A percentile compares a stretch with the other conserved stretches of the same genome.
Evolutionary conservation across 129 eudicot genomes (phyloP).

Genomic region (Daucus carota): DNA sequence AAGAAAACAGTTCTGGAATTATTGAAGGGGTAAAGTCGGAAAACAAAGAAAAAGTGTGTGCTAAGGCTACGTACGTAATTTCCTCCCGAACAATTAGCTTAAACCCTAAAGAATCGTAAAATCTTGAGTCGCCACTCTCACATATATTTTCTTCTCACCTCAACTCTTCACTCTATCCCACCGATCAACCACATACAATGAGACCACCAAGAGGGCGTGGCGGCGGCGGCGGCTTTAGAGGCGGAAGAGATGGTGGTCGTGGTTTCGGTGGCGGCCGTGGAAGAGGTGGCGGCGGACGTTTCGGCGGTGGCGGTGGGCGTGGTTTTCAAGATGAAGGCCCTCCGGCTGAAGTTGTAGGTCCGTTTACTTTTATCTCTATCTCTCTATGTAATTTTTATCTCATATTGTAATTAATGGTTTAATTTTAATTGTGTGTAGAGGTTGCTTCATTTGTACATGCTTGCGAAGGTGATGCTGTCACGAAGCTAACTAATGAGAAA

Average conservation of each 20-base stretch:
- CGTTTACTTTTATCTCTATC: neutral
- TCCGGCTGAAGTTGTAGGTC: conserved; percentile 32
- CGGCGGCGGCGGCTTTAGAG: conserved; percentile 8
- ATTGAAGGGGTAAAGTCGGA: too few species aligned
- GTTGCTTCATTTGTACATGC: conserved; percentile 79
- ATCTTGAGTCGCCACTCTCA: neutral
- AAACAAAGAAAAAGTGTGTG: too few species aligned
- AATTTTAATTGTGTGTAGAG: conserved; percentile 38
- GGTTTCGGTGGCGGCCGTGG: conserved; percentile 6
- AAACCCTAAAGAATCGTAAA: neutral
- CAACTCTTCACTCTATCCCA: neutral
- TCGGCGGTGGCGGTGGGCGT: conserved; percentile 19
- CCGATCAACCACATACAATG: conserved; percentile 6
- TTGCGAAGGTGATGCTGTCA: conserved; percentile 90
- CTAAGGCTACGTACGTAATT: too few species aligned
- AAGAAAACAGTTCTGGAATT: too few species aligned
- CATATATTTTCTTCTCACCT: neutral
- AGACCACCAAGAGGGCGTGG: conserved; percentile 25
- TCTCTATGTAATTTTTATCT: neutral
- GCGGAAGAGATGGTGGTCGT: conserved; percentile 7
- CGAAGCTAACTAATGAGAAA: conserved; percentile 87
- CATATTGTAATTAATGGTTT: neutral
- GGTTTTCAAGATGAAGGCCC: conserved; percentile 31
- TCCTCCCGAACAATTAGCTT: too few species aligned
- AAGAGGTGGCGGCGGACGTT: conserved; percentile 15